These are phyloP conservation scores for Hymenoscyphus linearis DNA, from an alignment of 2,329 filamentous ascomycete species.

Conservation along the genomic window DNA sequence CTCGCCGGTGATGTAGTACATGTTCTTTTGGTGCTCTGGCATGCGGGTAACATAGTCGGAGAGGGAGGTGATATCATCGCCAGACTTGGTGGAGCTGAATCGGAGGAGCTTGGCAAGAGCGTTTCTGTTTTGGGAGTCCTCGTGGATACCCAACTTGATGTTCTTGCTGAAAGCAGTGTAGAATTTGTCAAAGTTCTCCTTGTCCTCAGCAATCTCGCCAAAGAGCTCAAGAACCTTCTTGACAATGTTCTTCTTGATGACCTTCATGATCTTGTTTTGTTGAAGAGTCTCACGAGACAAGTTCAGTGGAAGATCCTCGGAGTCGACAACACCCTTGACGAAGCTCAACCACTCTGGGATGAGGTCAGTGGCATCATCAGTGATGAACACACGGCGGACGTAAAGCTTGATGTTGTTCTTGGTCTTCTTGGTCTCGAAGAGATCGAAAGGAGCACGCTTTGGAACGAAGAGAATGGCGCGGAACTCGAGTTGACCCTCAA, in stretches of 20 bases:
- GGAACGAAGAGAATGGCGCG: slow-evolving; percentile 98
- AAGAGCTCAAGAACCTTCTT: slow-evolving; percentile 99
- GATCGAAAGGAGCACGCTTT: slow-evolving; percentile 98
- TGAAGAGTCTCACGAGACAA: slow-evolving; percentile 99
- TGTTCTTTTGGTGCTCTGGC: slow-evolving; percentile 99
- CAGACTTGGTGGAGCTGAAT: slow-evolving; percentile 98
- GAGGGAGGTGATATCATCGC: slow-evolving; percentile 91
- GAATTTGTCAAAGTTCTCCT: slow-evolving; percentile 99
- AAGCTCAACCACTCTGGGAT: slow-evolving; percentile 99
- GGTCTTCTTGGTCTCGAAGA: slow-evolving; percentile 99
- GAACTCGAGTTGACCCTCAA: slow-evolving; percentile 99
- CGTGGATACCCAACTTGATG: slow-evolving; percentile 99
- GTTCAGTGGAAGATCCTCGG: slow-evolving; percentile 98
- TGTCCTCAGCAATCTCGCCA: slow-evolving; percentile 97
- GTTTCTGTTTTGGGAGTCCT: slow-evolving; percentile 95
- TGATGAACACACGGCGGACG: slow-evolving; percentile 99
- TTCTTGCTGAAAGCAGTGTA: slow-evolving; percentile 99
- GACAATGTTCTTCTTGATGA: slow-evolving; percentile 99
- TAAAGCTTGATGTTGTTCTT: slow-evolving; percentile 99
- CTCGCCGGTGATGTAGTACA: slow-evolving; percentile 99
- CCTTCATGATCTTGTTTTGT: slow-evolving; percentile 99
- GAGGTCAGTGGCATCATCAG: slow-evolving; percentile 96
- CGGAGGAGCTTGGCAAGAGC: slow-evolving; percentile 95
- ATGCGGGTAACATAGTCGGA: slow-evolving; percentile 98
- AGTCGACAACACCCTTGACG: slow-evolving; percentile 99